A percentile compares a stretch with the other conserved stretches of the same genome.
phyloP scores from a whole-genome alignment of 140 eudicot species.

The Artemisia princeps region DNA sequence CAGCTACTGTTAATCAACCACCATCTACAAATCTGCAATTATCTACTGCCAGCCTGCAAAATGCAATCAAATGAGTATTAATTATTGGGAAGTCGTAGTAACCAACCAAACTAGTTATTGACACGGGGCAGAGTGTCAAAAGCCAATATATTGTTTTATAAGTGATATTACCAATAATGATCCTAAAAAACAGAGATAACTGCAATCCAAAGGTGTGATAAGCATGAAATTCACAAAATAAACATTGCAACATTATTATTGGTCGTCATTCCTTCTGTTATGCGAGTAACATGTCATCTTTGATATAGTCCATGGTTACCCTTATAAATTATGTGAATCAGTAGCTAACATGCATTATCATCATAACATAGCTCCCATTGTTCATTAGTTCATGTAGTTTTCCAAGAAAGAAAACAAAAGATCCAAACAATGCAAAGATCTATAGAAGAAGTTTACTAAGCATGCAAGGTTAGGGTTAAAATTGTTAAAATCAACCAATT shows the following conservation, averaged over 20 bases:
- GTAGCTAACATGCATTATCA: neutral
- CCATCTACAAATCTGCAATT: neutral
- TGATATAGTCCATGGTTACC: neutral
- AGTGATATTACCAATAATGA: neutral
- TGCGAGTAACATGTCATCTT: too few species aligned
- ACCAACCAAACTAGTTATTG: neutral
- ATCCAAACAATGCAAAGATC: neutral
- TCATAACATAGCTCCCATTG: neutral
- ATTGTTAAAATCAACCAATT: neutral
- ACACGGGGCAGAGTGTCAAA: neutral
- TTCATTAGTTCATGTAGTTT: neutral
- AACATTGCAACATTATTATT: too few species aligned
- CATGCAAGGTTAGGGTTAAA: neutral
- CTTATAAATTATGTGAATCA: neutral
- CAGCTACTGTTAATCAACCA: conserved; percentile 16
- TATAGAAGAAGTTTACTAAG: neutral
- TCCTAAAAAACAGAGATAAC: neutral
- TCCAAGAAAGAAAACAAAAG: neutral
- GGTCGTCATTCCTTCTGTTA: too few species aligned
- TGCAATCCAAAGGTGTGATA: neutral
- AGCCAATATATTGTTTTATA: neutral
- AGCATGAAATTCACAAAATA: too few species aligned
- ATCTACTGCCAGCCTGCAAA: conserved; percentile 19
- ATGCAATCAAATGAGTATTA: neutral
- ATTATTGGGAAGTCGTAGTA: neutral